Conservation (phyloP, 192 early-diverging fungal genomes). For the Coemansia pectinata region DNA sequence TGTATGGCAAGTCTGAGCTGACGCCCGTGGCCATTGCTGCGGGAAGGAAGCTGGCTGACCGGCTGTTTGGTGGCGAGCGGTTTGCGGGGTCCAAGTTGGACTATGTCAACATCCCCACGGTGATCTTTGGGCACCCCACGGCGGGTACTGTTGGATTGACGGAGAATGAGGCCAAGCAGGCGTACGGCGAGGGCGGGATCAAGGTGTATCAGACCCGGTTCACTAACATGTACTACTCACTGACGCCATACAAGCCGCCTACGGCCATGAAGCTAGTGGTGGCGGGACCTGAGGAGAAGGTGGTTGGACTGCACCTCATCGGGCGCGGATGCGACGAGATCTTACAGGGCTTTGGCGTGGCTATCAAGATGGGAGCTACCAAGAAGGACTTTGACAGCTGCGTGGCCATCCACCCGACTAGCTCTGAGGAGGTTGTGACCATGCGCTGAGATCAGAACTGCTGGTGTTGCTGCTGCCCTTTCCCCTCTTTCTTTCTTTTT, state of each 20-base stretch:
- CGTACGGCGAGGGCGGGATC: constrained; percentile 75
- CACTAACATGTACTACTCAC: constrained; percentile 87
- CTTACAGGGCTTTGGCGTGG: constrained; percentile 96
- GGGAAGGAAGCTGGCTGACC: constrained; percentile 84
- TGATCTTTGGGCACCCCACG: constrained; percentile 93
- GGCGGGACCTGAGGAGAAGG: constrained; percentile 86
- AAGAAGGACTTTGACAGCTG: constrained; percentile 95
- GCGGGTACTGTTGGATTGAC: constrained; percentile 88
- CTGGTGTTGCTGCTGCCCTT: background rate
- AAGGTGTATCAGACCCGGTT: constrained; percentile 89
- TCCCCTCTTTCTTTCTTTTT: constrained; percentile 5
- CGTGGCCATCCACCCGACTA: constrained; percentile 97
- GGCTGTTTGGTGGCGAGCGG: constrained; percentile 81
- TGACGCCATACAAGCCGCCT: constrained; percentile 84
- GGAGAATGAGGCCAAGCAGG: constrained; percentile 73
- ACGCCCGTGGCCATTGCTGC: constrained; percentile 98
- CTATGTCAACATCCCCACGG: constrained; percentile 92
- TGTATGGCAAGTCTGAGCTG: constrained; percentile 86
- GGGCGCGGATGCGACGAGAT: constrained; percentile 88
- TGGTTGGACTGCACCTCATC: constrained; percentile 93
- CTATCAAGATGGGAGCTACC: constrained; percentile 98
- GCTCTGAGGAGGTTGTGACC: constrained; percentile 92
- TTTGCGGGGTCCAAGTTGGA: constrained; percentile 80
- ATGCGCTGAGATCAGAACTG: constrained; percentile 24
- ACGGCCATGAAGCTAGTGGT: constrained; percentile 94